Conservation (phyloP, 2,329 filamentous ascomycete species). For the Lasiodiplodia theobromae region DNA sequence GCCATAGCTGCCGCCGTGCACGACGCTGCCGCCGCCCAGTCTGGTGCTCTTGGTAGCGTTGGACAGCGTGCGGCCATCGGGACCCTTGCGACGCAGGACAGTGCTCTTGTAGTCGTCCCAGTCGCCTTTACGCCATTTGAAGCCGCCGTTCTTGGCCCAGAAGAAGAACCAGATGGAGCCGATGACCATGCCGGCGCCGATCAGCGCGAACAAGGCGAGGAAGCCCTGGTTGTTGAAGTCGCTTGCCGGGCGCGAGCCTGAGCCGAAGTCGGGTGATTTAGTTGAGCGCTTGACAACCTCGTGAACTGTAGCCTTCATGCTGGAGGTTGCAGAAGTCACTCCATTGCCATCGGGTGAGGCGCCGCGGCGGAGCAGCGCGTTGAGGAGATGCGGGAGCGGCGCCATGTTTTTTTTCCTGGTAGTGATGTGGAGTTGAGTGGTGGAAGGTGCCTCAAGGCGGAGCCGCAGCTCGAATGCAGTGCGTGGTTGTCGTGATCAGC, state of each 20-base stretch:
- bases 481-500: slow-evolving; percentile 8
- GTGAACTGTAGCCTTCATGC: neutral
- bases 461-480: slow-evolving; percentile 14
- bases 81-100: slow-evolving; percentile 85
- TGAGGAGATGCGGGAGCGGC: slow-evolving; percentile 19
- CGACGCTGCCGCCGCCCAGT: slow-evolving; percentile 83
- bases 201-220: slow-evolving; percentile 86
- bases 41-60: slow-evolving; percentile 83
- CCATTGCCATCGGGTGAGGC: neutral
- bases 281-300: slow-evolving; percentile 19
- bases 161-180: slow-evolving; percentile 95
- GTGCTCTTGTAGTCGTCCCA: slow-evolving; percentile 99
- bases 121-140: slow-evolving; percentile 82
- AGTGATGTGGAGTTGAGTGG: neutral
- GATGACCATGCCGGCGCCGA: slow-evolving; percentile 78
- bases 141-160: slow-evolving; percentile 95
- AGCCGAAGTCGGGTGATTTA: slow-evolving; percentile 36
- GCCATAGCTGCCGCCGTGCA: slow-evolving; percentile 68
- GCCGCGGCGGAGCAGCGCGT: slow-evolving; percentile 9
- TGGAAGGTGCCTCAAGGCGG: neutral
- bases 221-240: slow-evolving; percentile 65
- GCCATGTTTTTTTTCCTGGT: neutral
- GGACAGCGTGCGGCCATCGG: slow-evolving; percentile 84
- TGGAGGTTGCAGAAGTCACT: neutral
- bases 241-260: slow-evolving; percentile 45